Evolutionary conservation across 202 grass and related monocot genomes (phyloP).

Genomic region (Alloteropsis angusta): DNA sequence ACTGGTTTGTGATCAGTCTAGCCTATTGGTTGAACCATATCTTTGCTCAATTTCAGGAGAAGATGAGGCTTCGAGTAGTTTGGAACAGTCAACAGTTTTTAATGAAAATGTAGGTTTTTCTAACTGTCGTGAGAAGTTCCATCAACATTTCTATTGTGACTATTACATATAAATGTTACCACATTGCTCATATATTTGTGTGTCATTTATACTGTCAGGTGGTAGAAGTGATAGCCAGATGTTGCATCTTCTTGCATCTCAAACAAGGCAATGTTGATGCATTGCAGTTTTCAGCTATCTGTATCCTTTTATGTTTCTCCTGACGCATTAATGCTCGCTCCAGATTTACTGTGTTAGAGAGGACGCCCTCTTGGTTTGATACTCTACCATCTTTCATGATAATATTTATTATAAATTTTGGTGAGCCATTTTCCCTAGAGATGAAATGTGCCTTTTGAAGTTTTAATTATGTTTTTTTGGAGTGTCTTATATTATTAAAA

Average conservation of each 20-base stretch:
- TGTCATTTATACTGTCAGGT: slow-evolving; percentile 39
- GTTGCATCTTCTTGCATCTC: slow-evolving; percentile 78
- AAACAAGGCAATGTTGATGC: slow-evolving; percentile 70
- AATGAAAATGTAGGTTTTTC: slow-evolving; percentile 51
- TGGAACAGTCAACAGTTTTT: slow-evolving; percentile 57
- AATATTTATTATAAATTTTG: not conserved
- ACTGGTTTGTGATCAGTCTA: not conserved
- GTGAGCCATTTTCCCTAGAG: not conserved
- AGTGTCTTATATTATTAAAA: not conserved
- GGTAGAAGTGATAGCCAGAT: slow-evolving; percentile 52
- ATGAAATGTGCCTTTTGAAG: not conserved
- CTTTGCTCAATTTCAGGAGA: slow-evolving; percentile 60
- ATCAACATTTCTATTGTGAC: not conserved
- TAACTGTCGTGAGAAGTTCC: not conserved
- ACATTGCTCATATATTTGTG: slow-evolving; percentile 9
- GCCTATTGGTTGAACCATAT: not conserved
- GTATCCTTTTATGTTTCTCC: slow-evolving; percentile 77
- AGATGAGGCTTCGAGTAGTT: slow-evolving; percentile 52
- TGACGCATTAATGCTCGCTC: not conserved
- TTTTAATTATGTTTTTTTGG: not conserved
- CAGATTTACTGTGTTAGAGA: not conserved
- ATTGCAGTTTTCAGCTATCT: slow-evolving; percentile 92
- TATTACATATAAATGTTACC: not conserved
- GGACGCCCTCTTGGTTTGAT: not conserved
- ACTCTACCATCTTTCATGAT: slow-evolving; percentile 3